phyloP scores from a whole-genome alignment of 2,329 filamentous ascomycete species.

The Stemphylium beticola region DNA sequence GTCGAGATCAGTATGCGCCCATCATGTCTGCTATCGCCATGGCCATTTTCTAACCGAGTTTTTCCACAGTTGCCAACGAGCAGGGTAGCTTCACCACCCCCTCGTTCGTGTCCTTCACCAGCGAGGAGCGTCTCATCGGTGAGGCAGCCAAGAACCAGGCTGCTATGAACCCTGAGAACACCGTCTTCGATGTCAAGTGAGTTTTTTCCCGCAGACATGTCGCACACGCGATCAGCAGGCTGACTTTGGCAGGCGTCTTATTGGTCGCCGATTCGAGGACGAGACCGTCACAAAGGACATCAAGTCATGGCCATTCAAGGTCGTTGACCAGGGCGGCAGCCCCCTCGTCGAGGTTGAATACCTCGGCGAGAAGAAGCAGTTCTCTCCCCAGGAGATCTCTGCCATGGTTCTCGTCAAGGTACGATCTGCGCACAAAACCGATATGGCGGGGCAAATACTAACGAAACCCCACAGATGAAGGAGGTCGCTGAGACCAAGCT shows the following conservation, averaged over 20 bases:
- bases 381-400: constrained; percentile 98
- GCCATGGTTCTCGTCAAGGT: constrained; percentile 99
- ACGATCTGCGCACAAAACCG: constrained; percentile 28
- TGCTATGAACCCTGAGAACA: constrained; percentile 98
- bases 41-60: constrained; percentile 26
- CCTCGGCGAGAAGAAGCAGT: constrained; percentile 90
- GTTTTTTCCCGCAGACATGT: constrained; percentile 46
- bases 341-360: constrained; percentile 96
- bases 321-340: constrained; percentile 85
- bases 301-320: constrained; percentile 99
- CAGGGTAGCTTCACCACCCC: constrained; percentile 99
- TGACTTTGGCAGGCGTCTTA: constrained; percentile 77
- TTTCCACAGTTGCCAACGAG: constrained; percentile 84
- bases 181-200: constrained; percentile 99
- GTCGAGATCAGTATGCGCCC: constrained; percentile 87
- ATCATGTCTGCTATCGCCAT: constrained; percentile 6
- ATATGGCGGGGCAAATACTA: constrained; percentile 15
- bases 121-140: constrained; percentile 98
- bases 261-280: constrained; percentile 94
- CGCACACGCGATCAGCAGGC: constrained; percentile 16
- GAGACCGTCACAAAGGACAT: constrained; percentile 98
- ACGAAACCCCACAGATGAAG: constrained; percentile 76
- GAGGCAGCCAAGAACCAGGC: constrained; percentile 99
- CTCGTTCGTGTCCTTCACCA: constrained; percentile 98
- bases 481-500: constrained; percentile 98